A percentile compares a stretch with the other conserved stretches of the same genome.
Evolutionary conservation across 495 filamentous ascomycete genomes (phyloP).

Genomic region (Neurospora intermedia): DNA sequence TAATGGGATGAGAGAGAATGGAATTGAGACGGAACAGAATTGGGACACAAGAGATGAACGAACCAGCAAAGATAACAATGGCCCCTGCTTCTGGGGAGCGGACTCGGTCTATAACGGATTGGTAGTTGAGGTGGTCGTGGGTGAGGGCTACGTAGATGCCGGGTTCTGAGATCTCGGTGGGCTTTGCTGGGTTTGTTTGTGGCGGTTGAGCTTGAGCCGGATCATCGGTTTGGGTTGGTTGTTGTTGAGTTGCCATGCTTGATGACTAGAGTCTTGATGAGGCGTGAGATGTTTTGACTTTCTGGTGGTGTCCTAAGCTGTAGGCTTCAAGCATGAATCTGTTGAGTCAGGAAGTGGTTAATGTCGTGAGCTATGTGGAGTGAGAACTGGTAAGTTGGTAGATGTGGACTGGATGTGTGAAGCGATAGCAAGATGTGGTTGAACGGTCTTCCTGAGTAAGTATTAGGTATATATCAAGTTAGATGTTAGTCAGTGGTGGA

Average conservation of each 20-base stretch:
- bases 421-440: neutral
- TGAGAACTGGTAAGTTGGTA: neutral
- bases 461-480: neutral
- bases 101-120: conserved; percentile 51
- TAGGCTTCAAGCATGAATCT: neutral
- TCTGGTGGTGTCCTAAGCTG: neutral
- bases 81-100: conserved; percentile 76
- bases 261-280: neutral
- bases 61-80: conserved; percentile 77
- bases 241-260: neutral
- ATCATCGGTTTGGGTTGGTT: neutral
- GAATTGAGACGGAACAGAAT: neutral
- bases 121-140: conserved; percentile 47
- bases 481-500: neutral
- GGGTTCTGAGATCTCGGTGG: conserved; percentile 17
- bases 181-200: neutral
- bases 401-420: neutral
- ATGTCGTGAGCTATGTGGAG: neutral
- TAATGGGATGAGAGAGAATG: conserved; percentile 2
- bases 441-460: neutral
- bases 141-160: conserved; percentile 51
- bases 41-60: neutral
- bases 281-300: neutral
- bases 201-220: neutral
- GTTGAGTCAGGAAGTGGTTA: neutral